Base-by-base conservation (phyloP, 768 basidiomycete genomes). In the Kwoniella botswanensis region DNA sequence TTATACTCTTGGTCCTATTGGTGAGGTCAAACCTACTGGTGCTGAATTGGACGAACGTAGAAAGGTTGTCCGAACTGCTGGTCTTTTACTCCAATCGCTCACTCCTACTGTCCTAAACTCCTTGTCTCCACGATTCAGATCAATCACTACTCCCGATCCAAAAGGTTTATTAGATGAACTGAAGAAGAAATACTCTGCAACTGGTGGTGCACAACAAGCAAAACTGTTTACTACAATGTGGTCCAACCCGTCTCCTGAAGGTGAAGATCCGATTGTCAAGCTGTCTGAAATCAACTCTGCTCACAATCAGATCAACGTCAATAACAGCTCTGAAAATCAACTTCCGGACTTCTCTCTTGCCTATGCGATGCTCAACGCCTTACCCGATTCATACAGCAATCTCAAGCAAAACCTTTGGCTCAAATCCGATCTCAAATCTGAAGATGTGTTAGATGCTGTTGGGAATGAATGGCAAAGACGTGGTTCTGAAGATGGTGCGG, bases 391-490 rank as follows among this genome's bases (percentile, higher is more conserved):
- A 9, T 74, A 29, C 29, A 13, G 12, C 22, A 21, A 43, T 22
- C 65, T 57, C 57, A 70, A 71, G 58, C 72, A 74, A 53, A 56
- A 56, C 4, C 68, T 74, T 10, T 74, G 72, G 68, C 52, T 71
- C 9, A 44, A 29, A 64, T 15, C 64, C n/a, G 58, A 24, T 11
- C 42, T 66, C 18, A 66, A 24, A 18, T 66, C 65, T 3, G 63
- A 50, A 10, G 17, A 18, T 35, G 63, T 65, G 2, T 53, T 54
- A 55, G 65, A 54, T 43, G 65, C 65, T 22, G 65, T 66, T 2
- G 29, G 29, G 2, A 29, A 29, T 29, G 29, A 29, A 29, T 29
- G 29, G 29, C 29, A 29, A 29, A 29, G 29, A 29, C 29, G 29
- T 29, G 29, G 29, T 0, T 22, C 21, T 26, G 54, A 54, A 46